Base-by-base conservation (phyloP, 495 filamentous ascomycete genomes). In the Penicillium fimorum region DNA sequence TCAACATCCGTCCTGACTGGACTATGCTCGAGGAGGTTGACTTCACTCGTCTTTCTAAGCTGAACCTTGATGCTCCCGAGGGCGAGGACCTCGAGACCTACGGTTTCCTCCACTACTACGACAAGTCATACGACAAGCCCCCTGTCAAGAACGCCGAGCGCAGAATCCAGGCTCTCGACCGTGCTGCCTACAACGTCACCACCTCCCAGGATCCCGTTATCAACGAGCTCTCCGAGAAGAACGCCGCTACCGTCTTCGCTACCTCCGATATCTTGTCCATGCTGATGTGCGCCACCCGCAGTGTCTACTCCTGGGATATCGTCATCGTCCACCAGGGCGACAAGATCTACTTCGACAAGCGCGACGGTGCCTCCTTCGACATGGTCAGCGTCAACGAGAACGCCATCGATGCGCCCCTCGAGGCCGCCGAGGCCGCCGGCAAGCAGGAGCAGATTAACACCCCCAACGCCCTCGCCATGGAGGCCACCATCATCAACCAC, bases 401-500 rank as follows among this genome's bases (percentile, higher is more conserved):
- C 71, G 94, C 94, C n/a, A 87, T 88, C 41, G 94, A 98, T 67
- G 92, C 95, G 10, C 94, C 94, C 15, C 77, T 97, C 40, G 94
- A 98, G 70, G 79, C 87, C 17, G 84, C 90, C 33, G 94, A 98
- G 64, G 87, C 91, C 65, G 64, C 72, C 32, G 69, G 65, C 67
- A 95, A 92, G 78, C 95, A 96, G 74, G 94, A 98, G 59, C 75
- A 83, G 50, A 91, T 98, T 74, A 98, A 98, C 80, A 90, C 89
- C 56, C 94, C 94, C 13, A 76, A 79, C 44, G 91, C 94, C 27
- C 84, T 98, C 20, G 92, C 93, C 59, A 86, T 97, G 71, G 94
- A 98, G 73, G 94, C 94, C 25, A 98, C 94, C 27, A 93, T 96
- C 78, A 98, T 98, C 86, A 98, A 97, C 82, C 92, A 97, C 82